Evolutionary conservation across 116 monocot species (phyloP), one percentile per base, ranked within the genome.

Genomic region (Posidonia oceanica): DNA sequence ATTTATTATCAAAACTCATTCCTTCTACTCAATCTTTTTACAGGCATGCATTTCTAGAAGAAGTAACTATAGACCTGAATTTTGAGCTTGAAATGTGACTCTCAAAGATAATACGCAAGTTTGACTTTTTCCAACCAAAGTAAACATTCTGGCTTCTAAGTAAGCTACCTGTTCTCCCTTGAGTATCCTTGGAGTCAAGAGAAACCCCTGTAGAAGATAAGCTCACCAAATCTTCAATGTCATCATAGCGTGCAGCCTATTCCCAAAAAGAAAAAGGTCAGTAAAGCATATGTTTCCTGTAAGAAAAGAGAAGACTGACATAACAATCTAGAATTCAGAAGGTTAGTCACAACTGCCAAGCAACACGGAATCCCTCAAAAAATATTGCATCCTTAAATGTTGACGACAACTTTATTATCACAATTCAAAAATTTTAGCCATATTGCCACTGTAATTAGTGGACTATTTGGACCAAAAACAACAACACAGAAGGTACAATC

Each of bases 201-300:
- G 75, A 57, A 51, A 75, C 68, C 0, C 74, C 74, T 66, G n/a
- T 13, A 21, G 75, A 75, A 38, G 4, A 60, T 54, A 75, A 53
- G 69, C 41, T 69, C 36, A 75, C 53, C 1, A 75, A 29, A 69
- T 75, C 75, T 48, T 75, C 75, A 21, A 75, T 69, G 38, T 75
- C 75, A 69, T 75, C 75, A 62, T 69, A 75, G 36, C 75, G 59
- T n/a, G 75, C 75, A 18, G 75, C 75, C 75, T 75, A 22, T 22
- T 75, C 40, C 36, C 20, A 10, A 36, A 61, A 69, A 39, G 37
- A 51, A 61, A 37, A 59, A 16, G 52, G 17, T 59, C 13, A 63
- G 36, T 48, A 15, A 39, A 16, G 60, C 40, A 23, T 37, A 39
- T 60, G 14, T 20, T 36, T 54, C 48, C 8, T 5, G 41, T 4